Evolutionary conservation across 768 basidiomycete species (phyloP), one percentile per base, ranked within the genome.

Genomic region (Suillus spraguei): DNA sequence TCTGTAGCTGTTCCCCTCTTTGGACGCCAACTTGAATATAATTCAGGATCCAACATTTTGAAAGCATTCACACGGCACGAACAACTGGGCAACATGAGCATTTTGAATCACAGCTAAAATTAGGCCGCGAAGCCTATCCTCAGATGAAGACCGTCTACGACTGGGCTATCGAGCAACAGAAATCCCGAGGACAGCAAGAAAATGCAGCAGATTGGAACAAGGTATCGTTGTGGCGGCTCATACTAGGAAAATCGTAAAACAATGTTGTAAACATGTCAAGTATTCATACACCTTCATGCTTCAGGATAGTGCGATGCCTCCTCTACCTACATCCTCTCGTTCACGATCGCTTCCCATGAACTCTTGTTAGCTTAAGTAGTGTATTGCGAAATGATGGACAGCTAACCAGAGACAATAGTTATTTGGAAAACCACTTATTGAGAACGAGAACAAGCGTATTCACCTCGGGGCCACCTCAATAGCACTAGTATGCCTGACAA

Each of bases 11-110:
- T 44, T 14, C 1, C 7, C 39, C 39, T 28, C 20, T 63, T n/a
- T 28, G 38, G 35, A 41, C 14, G 9, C n/a, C 8, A 36, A 24
- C 22, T 20, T 52, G 9, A 52, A 52, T 33, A 32, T 35, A 32
- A n/a, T 38, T 41, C 55, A 78, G 76, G 20, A 35, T 78, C 22
- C 41, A 60, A 33, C 71, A 74, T 32, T 53, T 77, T 13, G 74
- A 77, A 65, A 66, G 66, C 35, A 65, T 74, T 2, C 73, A 78
- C 60, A 59, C 38, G 2, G 66, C 63, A 20, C 22, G 63, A 47
- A 46, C 61, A 52, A 39, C 59, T 58, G 70, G 71, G 2, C 52
- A 61, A 28, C 67, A 70, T 35, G 64, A 68, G 14, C 69, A 74
- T 17, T 68, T 68, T 42, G 69, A 59, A 32, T 64, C 54, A 8